phyloP scores from a whole-genome alignment of 148 eudicot genomes.

The Vaccinium corymbosum region DNA sequence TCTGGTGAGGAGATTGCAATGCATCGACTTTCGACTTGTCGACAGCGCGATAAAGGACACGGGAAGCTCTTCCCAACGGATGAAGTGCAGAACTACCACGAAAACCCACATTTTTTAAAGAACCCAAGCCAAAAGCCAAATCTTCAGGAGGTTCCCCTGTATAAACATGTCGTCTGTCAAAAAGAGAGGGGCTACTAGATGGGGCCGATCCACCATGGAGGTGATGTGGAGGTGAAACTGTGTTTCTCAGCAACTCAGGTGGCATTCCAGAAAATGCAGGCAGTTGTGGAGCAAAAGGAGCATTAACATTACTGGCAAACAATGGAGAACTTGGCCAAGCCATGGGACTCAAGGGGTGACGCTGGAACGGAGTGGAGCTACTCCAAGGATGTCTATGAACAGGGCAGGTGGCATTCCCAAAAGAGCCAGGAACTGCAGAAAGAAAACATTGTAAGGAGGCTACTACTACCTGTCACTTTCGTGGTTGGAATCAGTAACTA shows the following conservation, averaged over 20 bases:
- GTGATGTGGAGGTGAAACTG: constrained; percentile 34
- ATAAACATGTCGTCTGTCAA: constrained; percentile 36
- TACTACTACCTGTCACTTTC: not conserved
- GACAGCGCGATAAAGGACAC: constrained; percentile 31
- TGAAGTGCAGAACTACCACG: constrained; percentile 41
- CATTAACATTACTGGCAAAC: constrained; percentile 35
- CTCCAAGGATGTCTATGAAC: constrained; percentile 38
- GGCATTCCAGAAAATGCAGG: constrained; percentile 40
- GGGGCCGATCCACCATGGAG: constrained; percentile 55
- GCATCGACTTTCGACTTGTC: constrained; percentile 33
- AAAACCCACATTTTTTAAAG: constrained; percentile 32
- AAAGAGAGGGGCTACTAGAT: constrained; percentile 32
- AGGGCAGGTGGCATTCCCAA: constrained; percentile 31
- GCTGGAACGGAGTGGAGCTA: constrained; percentile 46
- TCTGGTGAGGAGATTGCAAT: constrained; percentile 40
- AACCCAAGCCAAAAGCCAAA: constrained; percentile 35
- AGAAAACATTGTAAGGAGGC: constrained; percentile 3
- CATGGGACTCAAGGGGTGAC: constrained; percentile 40
- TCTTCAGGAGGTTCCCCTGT: constrained; percentile 38
- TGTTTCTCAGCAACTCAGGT: constrained; percentile 34
- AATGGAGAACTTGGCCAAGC: constrained; percentile 49
- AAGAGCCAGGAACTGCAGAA: constrained; percentile 44
- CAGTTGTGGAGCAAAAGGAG: constrained; percentile 39
- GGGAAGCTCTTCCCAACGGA: constrained; percentile 43
- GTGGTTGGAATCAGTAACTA: not conserved